phyloP scores from a whole-genome alignment of 2,329 filamentous ascomycete genomes.

The Zalaria sp. region DNA sequence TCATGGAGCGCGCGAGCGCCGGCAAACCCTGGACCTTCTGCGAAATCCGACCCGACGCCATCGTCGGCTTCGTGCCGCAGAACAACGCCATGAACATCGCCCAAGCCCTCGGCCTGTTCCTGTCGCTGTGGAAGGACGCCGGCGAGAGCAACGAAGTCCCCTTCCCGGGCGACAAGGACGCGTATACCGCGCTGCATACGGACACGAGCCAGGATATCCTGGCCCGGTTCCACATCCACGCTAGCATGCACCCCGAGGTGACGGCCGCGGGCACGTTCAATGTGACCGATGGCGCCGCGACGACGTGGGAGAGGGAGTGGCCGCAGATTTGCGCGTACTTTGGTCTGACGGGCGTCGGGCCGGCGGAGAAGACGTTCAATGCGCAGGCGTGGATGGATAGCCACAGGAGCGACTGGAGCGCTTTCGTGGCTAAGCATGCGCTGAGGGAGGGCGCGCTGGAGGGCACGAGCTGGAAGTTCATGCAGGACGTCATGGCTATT shows the following conservation, averaged over 20 bases:
- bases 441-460: slow-evolving; percentile 23
- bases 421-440: slow-evolving; percentile 19
- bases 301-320: slow-evolving; percentile 12
- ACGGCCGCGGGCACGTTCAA: slow-evolving; percentile 10
- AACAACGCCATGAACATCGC: slow-evolving; percentile 23
- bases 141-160: slow-evolving; percentile 19
- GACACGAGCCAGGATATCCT: slow-evolving; percentile 23
- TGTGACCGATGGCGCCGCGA: slow-evolving; percentile 11
- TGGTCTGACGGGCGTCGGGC: slow-evolving; percentile 10
- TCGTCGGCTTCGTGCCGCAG: slow-evolving; percentile 25
- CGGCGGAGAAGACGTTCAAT: slow-evolving; percentile 14
- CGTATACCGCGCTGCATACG: slow-evolving; percentile 19
- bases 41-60: slow-evolving; percentile 23
- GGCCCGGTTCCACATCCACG: slow-evolving; percentile 10
- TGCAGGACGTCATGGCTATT: slow-evolving; percentile 28
- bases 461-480: slow-evolving; percentile 21
- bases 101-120: slow-evolving; percentile 19
- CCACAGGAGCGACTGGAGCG: slow-evolving; percentile 16
- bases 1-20: slow-evolving; percentile 15
- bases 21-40: slow-evolving; percentile 22
- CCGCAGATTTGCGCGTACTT: slow-evolving; percentile 12
- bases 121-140: slow-evolving; percentile 20
- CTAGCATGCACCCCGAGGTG: slow-evolving; percentile 4
- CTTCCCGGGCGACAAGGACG: slow-evolving; percentile 20
- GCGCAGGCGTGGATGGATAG: slow-evolving; percentile 20